phyloP scores from a whole-genome alignment of 768 basidiomycete species.

The Pholiota conissans region DNA sequence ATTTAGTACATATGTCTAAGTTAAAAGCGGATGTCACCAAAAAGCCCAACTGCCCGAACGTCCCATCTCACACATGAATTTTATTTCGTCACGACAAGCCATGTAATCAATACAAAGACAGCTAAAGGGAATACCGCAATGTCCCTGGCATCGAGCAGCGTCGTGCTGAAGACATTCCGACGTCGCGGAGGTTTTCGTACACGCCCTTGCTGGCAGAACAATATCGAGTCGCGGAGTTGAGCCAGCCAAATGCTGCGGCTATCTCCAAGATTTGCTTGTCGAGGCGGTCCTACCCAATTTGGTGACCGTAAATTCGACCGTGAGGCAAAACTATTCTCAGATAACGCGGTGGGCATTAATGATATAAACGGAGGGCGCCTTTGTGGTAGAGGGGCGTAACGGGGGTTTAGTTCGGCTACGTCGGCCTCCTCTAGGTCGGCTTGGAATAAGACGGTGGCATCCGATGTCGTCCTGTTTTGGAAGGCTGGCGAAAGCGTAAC shows the following conservation, averaged over 20 bases:
- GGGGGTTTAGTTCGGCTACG: constrained; percentile 4
- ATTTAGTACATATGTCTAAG: background rate
- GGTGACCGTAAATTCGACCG: constrained; percentile 6
- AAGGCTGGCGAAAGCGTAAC: background rate
- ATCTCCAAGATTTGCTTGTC: constrained; percentile 3
- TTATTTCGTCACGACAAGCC: constrained; percentile 27
- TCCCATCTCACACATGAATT: background rate
- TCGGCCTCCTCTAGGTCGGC: constrained; percentile 4
- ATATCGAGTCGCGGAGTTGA: constrained; percentile 1
- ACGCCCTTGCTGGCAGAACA: constrained; percentile 4
- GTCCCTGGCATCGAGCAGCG: constrained; percentile 40
- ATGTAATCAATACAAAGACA: constrained; percentile 38
- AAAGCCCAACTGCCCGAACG: too few species aligned
- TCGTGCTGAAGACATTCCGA: constrained; percentile 27
- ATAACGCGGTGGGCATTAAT: background rate
- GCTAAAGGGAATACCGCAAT: constrained; percentile 43
- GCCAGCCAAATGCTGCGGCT: constrained; percentile 2
- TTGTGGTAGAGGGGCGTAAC: constrained; percentile 7
- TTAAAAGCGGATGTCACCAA: background rate
- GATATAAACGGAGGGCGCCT: constrained; percentile 6
- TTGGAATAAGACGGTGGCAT: background rate
- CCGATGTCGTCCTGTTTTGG: constrained; percentile 7
- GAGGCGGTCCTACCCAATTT: constrained; percentile 17
- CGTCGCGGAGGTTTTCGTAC: constrained; percentile 8
- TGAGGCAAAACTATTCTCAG: background rate